Evolutionary conservation across 2,329 filamentous ascomycete species (phyloP).

Genomic region (Colletotrichum trifolii): DNA sequence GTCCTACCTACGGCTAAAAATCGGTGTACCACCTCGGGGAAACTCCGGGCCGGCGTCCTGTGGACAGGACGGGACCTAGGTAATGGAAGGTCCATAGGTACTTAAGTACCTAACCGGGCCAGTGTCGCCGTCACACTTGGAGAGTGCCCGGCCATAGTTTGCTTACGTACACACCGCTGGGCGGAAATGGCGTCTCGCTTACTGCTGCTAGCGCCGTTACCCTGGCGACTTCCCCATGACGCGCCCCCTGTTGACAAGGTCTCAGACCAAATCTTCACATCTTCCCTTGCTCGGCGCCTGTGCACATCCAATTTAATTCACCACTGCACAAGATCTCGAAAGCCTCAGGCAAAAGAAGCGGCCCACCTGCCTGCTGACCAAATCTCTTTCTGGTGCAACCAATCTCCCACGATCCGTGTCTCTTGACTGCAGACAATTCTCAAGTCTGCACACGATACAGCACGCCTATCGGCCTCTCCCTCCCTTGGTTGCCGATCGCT

Average conservation of each 20-base stretch:
- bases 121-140: background rate
- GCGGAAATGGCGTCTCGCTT: background rate
- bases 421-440: no score
- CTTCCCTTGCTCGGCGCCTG: conserved; percentile 12
- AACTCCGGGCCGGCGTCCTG: background rate
- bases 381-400: conserved; percentile 22
- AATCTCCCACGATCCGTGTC: conserved; percentile 1
- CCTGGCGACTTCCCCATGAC: conserved; percentile 23
- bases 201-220: conserved; percentile 8
- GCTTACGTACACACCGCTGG: background rate
- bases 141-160: no score
- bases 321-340: conserved; percentile 21
- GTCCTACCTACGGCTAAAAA: conserved; percentile 21
- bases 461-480: background rate
- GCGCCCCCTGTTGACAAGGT: conserved; percentile 26
- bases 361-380: background rate
- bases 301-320: background rate
- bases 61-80: no score
- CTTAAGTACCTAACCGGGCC: no score
- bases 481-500: conserved; percentile 1
- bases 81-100: no score
- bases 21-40: conserved; percentile 14
- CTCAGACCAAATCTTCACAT: conserved; percentile 5
- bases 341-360: conserved; percentile 14
- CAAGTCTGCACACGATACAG: no score